A percentile compares a stretch with the other conserved stretches of the same genome.
phyloP scores from a whole-genome alignment of 1,139 yeast species.

The Groenewaldozyma sp. region DNA sequence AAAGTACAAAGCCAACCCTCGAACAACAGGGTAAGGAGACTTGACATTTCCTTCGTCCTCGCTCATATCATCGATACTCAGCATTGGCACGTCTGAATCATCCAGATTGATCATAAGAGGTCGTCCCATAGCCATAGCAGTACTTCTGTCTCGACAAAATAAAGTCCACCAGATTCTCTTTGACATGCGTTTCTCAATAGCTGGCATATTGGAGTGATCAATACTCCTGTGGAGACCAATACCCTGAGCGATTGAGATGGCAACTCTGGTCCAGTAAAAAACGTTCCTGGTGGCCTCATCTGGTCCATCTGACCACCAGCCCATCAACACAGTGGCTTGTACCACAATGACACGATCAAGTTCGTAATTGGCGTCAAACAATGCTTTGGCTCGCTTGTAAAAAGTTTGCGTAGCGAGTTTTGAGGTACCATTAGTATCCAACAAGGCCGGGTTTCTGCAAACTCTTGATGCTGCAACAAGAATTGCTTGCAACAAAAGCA shows the following conservation, averaged over 20 bases:
- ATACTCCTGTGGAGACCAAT: conserved; percentile 60
- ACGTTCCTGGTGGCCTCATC: conserved; percentile 69
- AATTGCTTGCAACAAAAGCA: conserved; percentile 60
- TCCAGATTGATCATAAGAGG: conserved; percentile 62
- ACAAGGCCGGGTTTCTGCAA: conserved; percentile 46
- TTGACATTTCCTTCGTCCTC: conserved; percentile 45
- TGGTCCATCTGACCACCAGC: conserved; percentile 72
- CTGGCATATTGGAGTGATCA: conserved; percentile 24
- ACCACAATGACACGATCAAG: conserved; percentile 58
- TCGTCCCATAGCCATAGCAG: conserved; percentile 70
- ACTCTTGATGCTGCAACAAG: conserved; percentile 62
- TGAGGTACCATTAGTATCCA: conserved; percentile 48
- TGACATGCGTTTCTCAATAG: conserved; percentile 50
- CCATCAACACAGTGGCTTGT: conserved; percentile 58
- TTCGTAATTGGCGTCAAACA: conserved; percentile 67
- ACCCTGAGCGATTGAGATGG: conserved; percentile 68
- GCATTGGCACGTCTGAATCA: conserved; percentile 73
- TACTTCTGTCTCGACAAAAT: conserved; percentile 61
- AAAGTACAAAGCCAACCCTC: conserved; percentile 45
- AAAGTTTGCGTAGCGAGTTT: conserved; percentile 55
- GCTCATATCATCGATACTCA: conserved; percentile 53
- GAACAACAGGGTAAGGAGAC: conserved; percentile 39
- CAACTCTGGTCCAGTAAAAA: conserved; percentile 70
- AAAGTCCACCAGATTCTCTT: conserved; percentile 76
- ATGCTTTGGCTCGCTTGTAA: conserved; percentile 67